Percentiles rank a stretch among this genome's conserved stretches.
phyloP scores from a whole-genome alignment of 345 rosid genomes.

The Dipteronia dyeriana region DNA sequence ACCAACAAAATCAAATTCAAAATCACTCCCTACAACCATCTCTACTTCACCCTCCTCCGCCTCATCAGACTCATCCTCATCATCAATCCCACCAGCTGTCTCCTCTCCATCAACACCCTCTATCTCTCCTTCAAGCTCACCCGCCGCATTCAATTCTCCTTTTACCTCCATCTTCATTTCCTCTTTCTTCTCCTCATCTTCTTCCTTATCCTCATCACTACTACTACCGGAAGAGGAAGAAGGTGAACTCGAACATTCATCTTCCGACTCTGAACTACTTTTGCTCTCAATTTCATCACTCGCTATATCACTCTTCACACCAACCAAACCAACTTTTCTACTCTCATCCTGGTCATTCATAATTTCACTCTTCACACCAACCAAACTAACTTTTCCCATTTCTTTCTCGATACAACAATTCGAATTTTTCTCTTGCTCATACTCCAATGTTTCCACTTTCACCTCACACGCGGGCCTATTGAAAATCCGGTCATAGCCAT shows the following conservation, averaged over 20 bases:
- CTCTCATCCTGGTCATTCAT: slow-evolving; percentile 29
- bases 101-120: slow-evolving; percentile 25
- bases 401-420: slow-evolving; percentile 49
- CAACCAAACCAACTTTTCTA: slow-evolving; percentile 25
- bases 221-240: slow-evolving; percentile 41
- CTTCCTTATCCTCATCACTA: slow-evolving; percentile 24
- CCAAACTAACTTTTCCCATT: slow-evolving; percentile 46
- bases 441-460: slow-evolving; percentile 34
- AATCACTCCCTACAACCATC: slow-evolving; percentile 55
- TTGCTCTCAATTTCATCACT: slow-evolving; percentile 31
- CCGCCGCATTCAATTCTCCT: slow-evolving; percentile 24
- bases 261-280: slow-evolving; percentile 40
- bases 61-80: slow-evolving; percentile 29
- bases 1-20: slow-evolving; percentile 42
- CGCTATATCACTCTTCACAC: slow-evolving; percentile 27
- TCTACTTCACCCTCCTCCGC: slow-evolving; percentile 41
- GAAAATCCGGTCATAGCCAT: slow-evolving; percentile 21
- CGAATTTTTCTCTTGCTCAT: slow-evolving; percentile 30
- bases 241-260: slow-evolving; percentile 43
- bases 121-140: slow-evolving; percentile 25
- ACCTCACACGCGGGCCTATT: slow-evolving; percentile 24
- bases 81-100: slow-evolving; percentile 17
- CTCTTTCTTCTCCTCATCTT: slow-evolving; percentile 27
- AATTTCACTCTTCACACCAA: slow-evolving; percentile 26
- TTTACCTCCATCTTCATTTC: slow-evolving; percentile 25